phyloP scores from a whole-genome alignment of 1,284 basidiomycete species.

The Ganoderma sp. region DNA sequence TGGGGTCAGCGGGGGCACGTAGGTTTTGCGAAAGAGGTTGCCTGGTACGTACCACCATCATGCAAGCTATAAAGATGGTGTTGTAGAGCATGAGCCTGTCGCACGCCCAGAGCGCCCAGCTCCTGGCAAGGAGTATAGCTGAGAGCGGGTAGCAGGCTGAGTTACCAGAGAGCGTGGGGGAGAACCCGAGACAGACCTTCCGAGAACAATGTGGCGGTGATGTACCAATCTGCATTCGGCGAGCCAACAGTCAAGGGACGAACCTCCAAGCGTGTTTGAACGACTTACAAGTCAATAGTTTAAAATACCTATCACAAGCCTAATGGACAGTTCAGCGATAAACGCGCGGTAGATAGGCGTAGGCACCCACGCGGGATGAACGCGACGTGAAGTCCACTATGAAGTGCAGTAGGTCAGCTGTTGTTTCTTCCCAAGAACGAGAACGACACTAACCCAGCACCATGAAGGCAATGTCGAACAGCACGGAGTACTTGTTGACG shows the following conservation, averaged over 20 bases:
- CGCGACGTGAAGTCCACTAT: constrained; percentile 1
- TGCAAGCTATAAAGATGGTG: background rate
- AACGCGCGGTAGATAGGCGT: background rate
- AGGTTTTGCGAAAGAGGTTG: too few relatives aligned
- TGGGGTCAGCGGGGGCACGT: background rate
- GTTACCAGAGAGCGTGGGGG: background rate
- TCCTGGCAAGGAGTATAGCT: constrained; percentile 7
- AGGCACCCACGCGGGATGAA: background rate
- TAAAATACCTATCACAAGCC: background rate
- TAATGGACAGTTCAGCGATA: background rate
- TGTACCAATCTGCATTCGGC: constrained; percentile 1
- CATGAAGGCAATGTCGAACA: background rate
- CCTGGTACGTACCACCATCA: constrained; percentile 4
- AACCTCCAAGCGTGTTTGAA: background rate
- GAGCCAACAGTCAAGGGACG: background rate
- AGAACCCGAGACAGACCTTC: background rate
- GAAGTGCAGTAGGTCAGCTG: background rate
- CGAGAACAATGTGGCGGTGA: constrained; percentile 4
- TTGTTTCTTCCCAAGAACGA: background rate
- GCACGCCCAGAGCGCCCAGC: constrained; percentile 8
- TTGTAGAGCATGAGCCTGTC: constrained; percentile 3
- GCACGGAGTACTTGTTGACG: constrained; percentile 8
- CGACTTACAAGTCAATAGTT: background rate
- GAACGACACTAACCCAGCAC: background rate
- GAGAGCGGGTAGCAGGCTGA: background rate